Percentiles rank a stretch among this genome's conserved stretches.
Evolutionary conservation across 1,284 basidiomycete genomes (phyloP).

Genomic region (Austroboletus olivaceoglutinosus): DNA sequence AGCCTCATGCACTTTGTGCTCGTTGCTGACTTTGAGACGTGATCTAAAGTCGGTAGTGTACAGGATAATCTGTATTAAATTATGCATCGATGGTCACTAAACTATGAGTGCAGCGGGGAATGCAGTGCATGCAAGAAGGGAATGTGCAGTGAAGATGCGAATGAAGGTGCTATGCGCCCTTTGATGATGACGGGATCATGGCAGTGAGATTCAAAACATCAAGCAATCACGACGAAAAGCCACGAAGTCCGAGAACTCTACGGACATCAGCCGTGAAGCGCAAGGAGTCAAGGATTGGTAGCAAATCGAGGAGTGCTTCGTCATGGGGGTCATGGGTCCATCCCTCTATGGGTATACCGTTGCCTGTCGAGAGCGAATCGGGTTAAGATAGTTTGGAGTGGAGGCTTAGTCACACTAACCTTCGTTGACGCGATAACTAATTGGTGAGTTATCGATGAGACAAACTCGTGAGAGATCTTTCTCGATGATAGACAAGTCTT

Average conservation of each 20-base stretch:
- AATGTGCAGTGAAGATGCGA: constrained; percentile 26
- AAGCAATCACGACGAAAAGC: constrained; percentile 39
- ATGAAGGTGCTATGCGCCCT: constrained; percentile 21
- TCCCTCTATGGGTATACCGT: constrained; percentile 98
- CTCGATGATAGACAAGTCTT: constrained; percentile 88
- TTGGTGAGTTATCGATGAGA: constrained; percentile 94
- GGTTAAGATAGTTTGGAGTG: constrained; percentile 6
- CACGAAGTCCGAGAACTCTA: constrained; percentile 84
- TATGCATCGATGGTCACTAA: constrained; percentile 34
- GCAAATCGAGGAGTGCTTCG: constrained; percentile 91
- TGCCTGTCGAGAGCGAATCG: constrained; percentile 53
- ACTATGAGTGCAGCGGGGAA: constrained; percentile 27
- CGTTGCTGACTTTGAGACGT: constrained; percentile 19
- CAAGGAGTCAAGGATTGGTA: constrained; percentile 93
- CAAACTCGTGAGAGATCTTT: constrained; percentile 87
- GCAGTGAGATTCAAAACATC: constrained; percentile 6
- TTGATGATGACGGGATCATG: constrained; percentile 7
- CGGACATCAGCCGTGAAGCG: constrained; percentile 96
- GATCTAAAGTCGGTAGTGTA: constrained; percentile 32
- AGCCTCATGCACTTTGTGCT: constrained; percentile 18
- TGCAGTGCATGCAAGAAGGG: constrained; percentile 28
- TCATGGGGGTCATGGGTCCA: constrained; percentile 98
- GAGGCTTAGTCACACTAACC: constrained; percentile 49
- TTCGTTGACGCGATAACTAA: constrained; percentile 91
- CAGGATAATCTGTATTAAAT: constrained; percentile 41